Conservation (phyloP, 257 asterid genomes). For the Gynochthodes officinalis region DNA sequence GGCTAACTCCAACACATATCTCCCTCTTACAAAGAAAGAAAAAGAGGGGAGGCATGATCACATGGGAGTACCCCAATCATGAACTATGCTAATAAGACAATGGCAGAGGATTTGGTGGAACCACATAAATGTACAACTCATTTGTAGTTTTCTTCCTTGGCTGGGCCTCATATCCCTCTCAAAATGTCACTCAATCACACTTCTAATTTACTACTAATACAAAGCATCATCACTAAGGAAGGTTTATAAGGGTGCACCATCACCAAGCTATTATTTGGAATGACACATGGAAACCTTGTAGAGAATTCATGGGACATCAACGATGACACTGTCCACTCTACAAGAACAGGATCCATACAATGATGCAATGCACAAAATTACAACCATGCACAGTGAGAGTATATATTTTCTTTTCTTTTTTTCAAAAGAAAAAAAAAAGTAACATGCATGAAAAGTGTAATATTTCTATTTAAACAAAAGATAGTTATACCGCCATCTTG, state of each 20-base stretch:
- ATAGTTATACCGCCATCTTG: too few relatives aligned
- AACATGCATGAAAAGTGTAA: too few relatives aligned
- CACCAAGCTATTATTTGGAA: constrained; percentile 13
- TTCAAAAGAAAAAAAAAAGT: too few relatives aligned
- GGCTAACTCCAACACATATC: not conserved
- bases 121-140: constrained; percentile 41
- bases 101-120: constrained; percentile 52
- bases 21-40: constrained; percentile 10
- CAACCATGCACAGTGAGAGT: too few relatives aligned
- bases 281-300: constrained; percentile 30
- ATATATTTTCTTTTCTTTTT: too few relatives aligned
- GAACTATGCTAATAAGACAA: constrained; percentile 42
- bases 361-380: too few relatives aligned
- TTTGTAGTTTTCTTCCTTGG: constrained; percentile 24
- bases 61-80: constrained; percentile 46
- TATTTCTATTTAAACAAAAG: too few relatives aligned
- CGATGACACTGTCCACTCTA: constrained; percentile 11
- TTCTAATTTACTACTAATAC: not conserved
- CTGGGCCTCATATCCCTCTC: constrained; percentile 2
- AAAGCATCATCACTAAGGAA: too few relatives aligned
- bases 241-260: not conserved
- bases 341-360: not conserved
- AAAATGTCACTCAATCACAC: constrained; percentile 8
- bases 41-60: constrained; percentile 39
- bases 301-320: constrained; percentile 24